Conservation (phyloP, 805 yeast species). For the Teunomyces lycoperdinae region DNA sequence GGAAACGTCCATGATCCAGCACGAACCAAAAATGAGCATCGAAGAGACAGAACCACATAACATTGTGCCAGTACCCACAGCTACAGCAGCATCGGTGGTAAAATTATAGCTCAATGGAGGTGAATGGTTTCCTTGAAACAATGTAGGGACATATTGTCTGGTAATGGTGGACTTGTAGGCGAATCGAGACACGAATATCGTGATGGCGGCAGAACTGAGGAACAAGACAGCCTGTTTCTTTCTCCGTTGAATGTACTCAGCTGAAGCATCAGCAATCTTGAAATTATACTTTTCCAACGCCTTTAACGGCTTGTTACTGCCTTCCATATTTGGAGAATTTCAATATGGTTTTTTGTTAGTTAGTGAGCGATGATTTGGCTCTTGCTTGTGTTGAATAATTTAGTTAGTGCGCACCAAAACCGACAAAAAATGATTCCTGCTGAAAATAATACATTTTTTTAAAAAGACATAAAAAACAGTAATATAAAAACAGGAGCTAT, state of each 20-base stretch:
- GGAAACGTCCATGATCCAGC: conserved; percentile 79
- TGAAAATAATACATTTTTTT: not conserved
- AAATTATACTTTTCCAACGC: conserved; percentile 8
- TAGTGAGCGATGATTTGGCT: not conserved
- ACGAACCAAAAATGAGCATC: conserved; percentile 69
- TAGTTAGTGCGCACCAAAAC: not conserved
- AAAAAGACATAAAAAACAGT: conserved; percentile 4
- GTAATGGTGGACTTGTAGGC: conserved; percentile 73
- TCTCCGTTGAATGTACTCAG: conserved; percentile 58
- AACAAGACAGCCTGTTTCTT: conserved; percentile 71
- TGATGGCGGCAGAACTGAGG: conserved; percentile 67
- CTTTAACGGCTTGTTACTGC: not conserved
- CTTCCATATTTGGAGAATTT: not conserved
- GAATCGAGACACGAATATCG: conserved; percentile 68
- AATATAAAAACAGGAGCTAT: conserved; percentile 2
- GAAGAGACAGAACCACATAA: conserved; percentile 70
- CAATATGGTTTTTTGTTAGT: not conserved
- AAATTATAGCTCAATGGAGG: conserved; percentile 78
- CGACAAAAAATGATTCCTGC: not conserved
- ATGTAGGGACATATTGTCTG: conserved; percentile 70
- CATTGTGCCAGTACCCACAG: conserved; percentile 77
- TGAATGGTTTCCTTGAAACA: conserved; percentile 80
- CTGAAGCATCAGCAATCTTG: conserved; percentile 34
- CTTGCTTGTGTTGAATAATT: too few species aligned
- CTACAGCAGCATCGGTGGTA: conserved; percentile 79